phyloP scores from a whole-genome alignment of 2,329 filamentous ascomycete species.

The Coniochaeta pulveracea region DNA sequence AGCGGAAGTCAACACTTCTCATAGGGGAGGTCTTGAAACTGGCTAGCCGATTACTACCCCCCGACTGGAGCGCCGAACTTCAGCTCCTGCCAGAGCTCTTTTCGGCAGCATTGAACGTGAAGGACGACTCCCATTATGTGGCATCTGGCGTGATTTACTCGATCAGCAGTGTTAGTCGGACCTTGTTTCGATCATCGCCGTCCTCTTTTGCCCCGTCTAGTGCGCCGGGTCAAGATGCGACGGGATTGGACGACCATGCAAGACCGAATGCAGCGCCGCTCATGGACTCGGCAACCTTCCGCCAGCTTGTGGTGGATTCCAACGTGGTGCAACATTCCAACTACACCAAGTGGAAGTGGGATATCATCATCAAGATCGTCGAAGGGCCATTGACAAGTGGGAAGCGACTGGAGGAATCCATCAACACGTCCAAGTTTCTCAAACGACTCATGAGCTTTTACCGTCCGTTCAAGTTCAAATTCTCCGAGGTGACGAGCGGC shows the following conservation, averaged over 20 bases:
- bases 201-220: constrained; percentile 26
- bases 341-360: constrained; percentile 96
- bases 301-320: constrained; percentile 61
- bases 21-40: constrained; percentile 88
- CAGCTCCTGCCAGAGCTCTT: constrained; percentile 85
- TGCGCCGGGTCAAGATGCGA: constrained; percentile 33
- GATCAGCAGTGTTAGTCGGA: constrained; percentile 93
- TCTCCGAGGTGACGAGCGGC: constrained; percentile 81
- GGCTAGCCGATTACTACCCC: constrained; percentile 73
- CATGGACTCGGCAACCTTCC: constrained; percentile 51
- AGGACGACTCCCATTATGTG: constrained; percentile 60
- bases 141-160: constrained; percentile 92
- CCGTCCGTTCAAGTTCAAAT: constrained; percentile 91
- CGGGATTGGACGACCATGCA: constrained; percentile 43
- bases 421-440: constrained; percentile 91
- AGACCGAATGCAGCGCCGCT: constrained; percentile 36
- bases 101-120: constrained; percentile 60
- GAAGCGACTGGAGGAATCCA: constrained; percentile 85
- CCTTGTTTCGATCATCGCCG: constrained; percentile 68
- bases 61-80: constrained; percentile 69
- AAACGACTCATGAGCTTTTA: constrained; percentile 93
- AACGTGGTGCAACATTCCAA: constrained; percentile 83
- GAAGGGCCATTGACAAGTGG: constrained; percentile 86
- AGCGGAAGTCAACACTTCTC: constrained; percentile 80
- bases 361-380: constrained; percentile 78